phyloP scores from a whole-genome alignment of 192 early-diverging fungal species.

The Spizellomyces punctatus region DNA sequence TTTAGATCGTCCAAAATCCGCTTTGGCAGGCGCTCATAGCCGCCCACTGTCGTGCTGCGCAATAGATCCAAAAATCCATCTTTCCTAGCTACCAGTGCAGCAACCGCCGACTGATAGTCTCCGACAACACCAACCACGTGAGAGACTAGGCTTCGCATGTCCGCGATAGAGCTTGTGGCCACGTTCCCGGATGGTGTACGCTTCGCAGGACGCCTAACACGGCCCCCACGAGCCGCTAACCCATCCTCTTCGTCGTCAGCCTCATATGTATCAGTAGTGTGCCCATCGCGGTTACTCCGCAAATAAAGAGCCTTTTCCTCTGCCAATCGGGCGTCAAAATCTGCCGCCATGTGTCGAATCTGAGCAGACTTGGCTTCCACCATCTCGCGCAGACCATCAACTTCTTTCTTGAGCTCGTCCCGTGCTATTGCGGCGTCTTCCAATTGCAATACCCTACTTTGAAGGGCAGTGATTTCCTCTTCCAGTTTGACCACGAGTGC shows the following conservation, averaged over 20 bases:
- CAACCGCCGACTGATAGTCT: conserved; percentile 32
- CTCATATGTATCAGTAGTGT: conserved; percentile 10
- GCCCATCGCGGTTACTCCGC: neutral
- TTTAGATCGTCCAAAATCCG: conserved; percentile 29
- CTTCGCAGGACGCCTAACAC: conserved; percentile 11
- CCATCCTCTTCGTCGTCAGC: conserved; percentile 17
- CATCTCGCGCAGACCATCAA: too few relatives aligned
- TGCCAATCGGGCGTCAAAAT: neutral
- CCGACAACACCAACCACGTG: conserved; percentile 29
- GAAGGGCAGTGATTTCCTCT: too few relatives aligned
- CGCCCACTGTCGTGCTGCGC: neutral
- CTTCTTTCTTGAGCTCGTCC: too few relatives aligned
- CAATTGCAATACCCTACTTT: too few relatives aligned
- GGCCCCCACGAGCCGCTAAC: conserved; percentile 10
- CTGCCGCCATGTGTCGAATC: neutral
- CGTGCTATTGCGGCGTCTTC: too few relatives aligned
- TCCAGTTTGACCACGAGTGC: too few relatives aligned
- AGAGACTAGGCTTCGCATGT: conserved; percentile 14
- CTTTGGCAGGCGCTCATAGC: conserved; percentile 16
- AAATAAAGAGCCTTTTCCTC: neutral
- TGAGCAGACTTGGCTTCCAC: conserved; percentile 20
- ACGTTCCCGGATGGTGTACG: neutral
- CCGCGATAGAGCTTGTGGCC: neutral
- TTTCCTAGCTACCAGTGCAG: conserved; percentile 24
- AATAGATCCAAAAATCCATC: conserved; percentile 26